Conservation (phyloP, 2,329 filamentous ascomycete genomes). For the Alternaria incomplexa region DNA sequence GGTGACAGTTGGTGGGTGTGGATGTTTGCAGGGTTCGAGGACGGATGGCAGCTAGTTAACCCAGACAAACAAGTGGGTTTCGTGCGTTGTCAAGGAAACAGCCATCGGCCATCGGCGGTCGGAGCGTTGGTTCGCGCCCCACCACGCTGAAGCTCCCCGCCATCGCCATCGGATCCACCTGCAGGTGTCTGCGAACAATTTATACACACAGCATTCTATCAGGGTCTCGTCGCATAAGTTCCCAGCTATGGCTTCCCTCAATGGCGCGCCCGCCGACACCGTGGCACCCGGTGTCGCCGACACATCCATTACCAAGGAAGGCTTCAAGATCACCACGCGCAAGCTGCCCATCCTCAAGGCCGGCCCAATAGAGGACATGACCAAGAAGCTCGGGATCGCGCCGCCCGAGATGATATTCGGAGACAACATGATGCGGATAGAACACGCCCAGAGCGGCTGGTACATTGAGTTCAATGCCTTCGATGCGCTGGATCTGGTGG, state of each 20-base stretch:
- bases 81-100: slow-evolving; percentile 13
- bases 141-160: slow-evolving; percentile 6
- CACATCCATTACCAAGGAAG: slow-evolving; percentile 48
- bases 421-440: slow-evolving; percentile 82
- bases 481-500: slow-evolving; percentile 86
- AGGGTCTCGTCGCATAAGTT: background rate
- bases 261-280: slow-evolving; percentile 43
- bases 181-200: background rate
- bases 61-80: slow-evolving; percentile 20
- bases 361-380: slow-evolving; percentile 86
- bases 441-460: slow-evolving; percentile 79
- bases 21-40: slow-evolving; percentile 10
- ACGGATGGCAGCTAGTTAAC: slow-evolving; percentile 9
- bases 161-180: slow-evolving; percentile 19
- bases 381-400: slow-evolving; percentile 77
- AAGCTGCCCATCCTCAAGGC: slow-evolving; percentile 96
- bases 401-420: slow-evolving; percentile 99
- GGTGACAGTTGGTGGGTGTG: slow-evolving; percentile 17
- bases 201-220: background rate
- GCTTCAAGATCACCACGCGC: slow-evolving; percentile 78
- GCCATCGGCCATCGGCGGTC: slow-evolving; percentile 13
- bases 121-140: slow-evolving; percentile 7
- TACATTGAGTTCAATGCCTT: slow-evolving; percentile 80
- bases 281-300: slow-evolving; percentile 41
- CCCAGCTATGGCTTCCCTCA: slow-evolving; percentile 31